phyloP scores from a whole-genome alignment of 139 green algal genomes.

The Pedinophyceae sp. region DNA sequence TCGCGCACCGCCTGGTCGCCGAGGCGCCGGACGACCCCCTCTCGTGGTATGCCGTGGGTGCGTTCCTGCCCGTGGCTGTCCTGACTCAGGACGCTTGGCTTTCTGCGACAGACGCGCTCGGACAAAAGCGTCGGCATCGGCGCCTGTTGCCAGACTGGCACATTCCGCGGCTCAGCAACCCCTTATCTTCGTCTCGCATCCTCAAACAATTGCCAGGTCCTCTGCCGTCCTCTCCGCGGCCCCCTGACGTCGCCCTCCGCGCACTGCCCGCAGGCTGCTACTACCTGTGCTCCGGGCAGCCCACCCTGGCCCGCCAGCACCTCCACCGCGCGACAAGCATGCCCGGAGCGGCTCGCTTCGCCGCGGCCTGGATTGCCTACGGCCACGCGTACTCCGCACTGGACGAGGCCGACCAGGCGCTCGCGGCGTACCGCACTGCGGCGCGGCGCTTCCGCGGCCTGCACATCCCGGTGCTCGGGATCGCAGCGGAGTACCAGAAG shows the following conservation, averaged over 20 bases:
- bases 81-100: background rate
- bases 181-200: too few relatives aligned
- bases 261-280: too few relatives aligned
- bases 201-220: too few relatives aligned
- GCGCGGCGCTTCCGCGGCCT: conserved; percentile 79
- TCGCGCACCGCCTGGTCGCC: conserved; percentile 57
- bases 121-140: too few relatives aligned
- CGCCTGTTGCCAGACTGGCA: too few relatives aligned
- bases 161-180: too few relatives aligned
- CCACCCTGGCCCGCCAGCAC: conserved; percentile 53
- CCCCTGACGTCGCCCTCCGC: too few relatives aligned
- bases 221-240: too few relatives aligned
- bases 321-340: conserved; percentile 74
- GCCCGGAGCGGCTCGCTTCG: conserved; percentile 40
- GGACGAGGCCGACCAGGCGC: conserved; percentile 56
- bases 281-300: too few relatives aligned
- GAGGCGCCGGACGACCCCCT: conserved; percentile 62
- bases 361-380: conserved; percentile 84
- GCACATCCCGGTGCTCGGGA: conserved; percentile 73
- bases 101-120: conserved; percentile 1
- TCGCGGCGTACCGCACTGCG: conserved; percentile 91
- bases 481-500: conserved; percentile 67
- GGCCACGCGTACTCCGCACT: conserved; percentile 81
- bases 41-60: conserved; percentile 75
- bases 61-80: background rate